Percentiles rank a stretch among this genome's conserved stretches.
Conservation (phyloP, 164 flowering plant genomes). For the Nelumbo lutea region DNA sequence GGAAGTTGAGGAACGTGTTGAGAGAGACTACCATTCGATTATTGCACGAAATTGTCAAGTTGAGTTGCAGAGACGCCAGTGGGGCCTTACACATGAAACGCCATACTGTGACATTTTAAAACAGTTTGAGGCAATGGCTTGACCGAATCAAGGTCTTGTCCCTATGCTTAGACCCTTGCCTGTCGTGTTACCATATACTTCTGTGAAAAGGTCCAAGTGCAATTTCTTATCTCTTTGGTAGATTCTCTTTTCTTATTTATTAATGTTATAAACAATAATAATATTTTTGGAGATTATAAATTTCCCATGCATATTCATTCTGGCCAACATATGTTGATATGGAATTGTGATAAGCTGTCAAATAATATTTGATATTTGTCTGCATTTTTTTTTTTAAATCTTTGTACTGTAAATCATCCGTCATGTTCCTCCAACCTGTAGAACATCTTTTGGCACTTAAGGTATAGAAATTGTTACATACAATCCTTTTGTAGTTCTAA, state of each 20-base stretch:
- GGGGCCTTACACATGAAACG: constrained; percentile 63
- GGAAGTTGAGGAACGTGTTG: constrained; percentile 45
- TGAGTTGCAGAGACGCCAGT: constrained; percentile 66
- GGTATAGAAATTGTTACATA: too few relatives aligned
- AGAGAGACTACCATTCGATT: constrained; percentile 48
- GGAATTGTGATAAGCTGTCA: too few relatives aligned
- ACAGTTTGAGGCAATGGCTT: constrained; percentile 38
- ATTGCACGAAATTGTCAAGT: constrained; percentile 61
- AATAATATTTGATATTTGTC: too few relatives aligned
- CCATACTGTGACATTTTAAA: constrained; percentile 75
- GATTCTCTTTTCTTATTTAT: background rate
- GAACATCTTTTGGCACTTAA: too few relatives aligned
- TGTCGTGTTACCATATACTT: background rate
- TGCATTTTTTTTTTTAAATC: too few relatives aligned
- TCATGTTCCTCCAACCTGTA: too few relatives aligned
- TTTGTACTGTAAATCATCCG: too few relatives aligned
- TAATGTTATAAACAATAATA: background rate
- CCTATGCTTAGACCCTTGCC: background rate
- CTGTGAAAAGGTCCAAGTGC: background rate
- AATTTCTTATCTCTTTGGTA: too few relatives aligned
- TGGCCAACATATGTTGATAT: too few relatives aligned
- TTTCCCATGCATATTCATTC: background rate
- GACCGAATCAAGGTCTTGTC: constrained; percentile 26
- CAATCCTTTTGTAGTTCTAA: too few relatives aligned
- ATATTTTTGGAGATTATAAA: background rate